Evolutionary conservation across 768 basidiomycete species (phyloP).

Genomic region (Naganishia friedmannii): DNA sequence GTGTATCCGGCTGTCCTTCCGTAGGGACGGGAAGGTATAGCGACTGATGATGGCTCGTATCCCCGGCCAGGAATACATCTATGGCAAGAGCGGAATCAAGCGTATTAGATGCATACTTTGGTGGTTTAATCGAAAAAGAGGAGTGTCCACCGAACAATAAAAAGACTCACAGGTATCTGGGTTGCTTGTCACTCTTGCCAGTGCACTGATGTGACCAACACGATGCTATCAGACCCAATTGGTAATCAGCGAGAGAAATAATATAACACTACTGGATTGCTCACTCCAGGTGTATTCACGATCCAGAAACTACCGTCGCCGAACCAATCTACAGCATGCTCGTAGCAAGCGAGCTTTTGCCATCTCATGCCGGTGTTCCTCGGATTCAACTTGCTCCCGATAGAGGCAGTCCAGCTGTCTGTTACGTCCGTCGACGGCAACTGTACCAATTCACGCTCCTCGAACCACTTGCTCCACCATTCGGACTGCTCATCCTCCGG

Average conservation of each 20-base stretch:
- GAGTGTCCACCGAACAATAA: too few relatives aligned
- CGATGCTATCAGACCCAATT: slow-evolving; percentile 30
- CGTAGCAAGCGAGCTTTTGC: slow-evolving; percentile 36
- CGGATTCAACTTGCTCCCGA: slow-evolving; percentile 2
- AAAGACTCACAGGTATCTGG: slow-evolving; percentile 37
- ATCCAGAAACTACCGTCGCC: slow-evolving; percentile 42
- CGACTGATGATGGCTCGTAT: slow-evolving; percentile 37
- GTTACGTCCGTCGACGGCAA: slow-evolving; percentile 24
- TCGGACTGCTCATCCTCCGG: slow-evolving; percentile 31
- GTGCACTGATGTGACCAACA: slow-evolving; percentile 38
- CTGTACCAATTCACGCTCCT: slow-evolving; percentile 32
- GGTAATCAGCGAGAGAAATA: background rate
- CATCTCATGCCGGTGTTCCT: slow-evolving; percentile 23
- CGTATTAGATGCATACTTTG: background rate
- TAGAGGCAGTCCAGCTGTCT: slow-evolving; percentile 22
- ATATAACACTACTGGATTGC: slow-evolving; percentile 13
- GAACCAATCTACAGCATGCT: slow-evolving; percentile 37
- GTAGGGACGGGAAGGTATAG: slow-evolving; percentile 38
- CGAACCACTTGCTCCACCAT: slow-evolving; percentile 35
- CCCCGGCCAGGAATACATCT: slow-evolving; percentile 40
- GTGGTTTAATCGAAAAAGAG: background rate
- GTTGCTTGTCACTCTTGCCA: slow-evolving; percentile 36
- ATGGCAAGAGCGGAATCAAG: background rate
- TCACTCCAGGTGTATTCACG: slow-evolving; percentile 37
- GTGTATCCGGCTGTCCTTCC: background rate